These are phyloP conservation scores for Clonostachys sp. DNA, from an alignment of 2,329 filamentous ascomycete species.

Conservation along the genomic window DNA sequence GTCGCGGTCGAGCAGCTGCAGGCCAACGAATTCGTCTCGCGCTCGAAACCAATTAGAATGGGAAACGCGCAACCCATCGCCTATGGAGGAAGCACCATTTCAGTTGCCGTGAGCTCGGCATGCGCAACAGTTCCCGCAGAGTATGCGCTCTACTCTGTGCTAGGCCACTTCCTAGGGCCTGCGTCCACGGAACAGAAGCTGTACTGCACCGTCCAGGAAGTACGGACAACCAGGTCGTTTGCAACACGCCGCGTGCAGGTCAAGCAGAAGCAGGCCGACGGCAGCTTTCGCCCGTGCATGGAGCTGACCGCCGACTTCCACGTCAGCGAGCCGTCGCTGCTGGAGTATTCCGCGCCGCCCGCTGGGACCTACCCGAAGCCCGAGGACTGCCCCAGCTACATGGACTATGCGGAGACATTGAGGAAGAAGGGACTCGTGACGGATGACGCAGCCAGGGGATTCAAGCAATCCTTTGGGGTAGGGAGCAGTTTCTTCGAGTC, in stretches of 20 bases:
- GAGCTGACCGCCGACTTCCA: slow-evolving; percentile 43
- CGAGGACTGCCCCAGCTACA: slow-evolving; percentile 11
- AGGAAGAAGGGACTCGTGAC: neutral
- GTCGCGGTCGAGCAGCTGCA: slow-evolving; percentile 12
- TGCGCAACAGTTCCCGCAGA: slow-evolving; percentile 23
- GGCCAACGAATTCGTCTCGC: neutral
- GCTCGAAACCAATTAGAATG: slow-evolving; percentile 12
- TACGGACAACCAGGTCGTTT: slow-evolving; percentile 40
- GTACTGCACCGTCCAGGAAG: slow-evolving; percentile 22
- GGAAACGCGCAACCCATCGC: slow-evolving; percentile 26
- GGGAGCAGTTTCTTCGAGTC: slow-evolving; percentile 23
- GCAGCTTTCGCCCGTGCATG: slow-evolving; percentile 28
- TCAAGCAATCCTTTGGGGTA: slow-evolving; percentile 19
- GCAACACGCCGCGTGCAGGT: slow-evolving; percentile 39
- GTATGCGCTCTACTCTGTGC: slow-evolving; percentile 37
- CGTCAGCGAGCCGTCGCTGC: slow-evolving; percentile 21
- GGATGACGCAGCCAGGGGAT: slow-evolving; percentile 12
- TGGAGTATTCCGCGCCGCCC: slow-evolving; percentile 32
- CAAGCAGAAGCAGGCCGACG: slow-evolving; percentile 29
- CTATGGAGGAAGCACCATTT: slow-evolving; percentile 38
- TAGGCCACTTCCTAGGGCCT: slow-evolving; percentile 41
- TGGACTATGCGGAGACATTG: slow-evolving; percentile 2
- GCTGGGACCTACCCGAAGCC: slow-evolving; percentile 15
- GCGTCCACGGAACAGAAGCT: slow-evolving; percentile 31
- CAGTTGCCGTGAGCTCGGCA: slow-evolving; percentile 33